phyloP scores from a whole-genome alignment of 2,329 filamentous ascomycete species.

The Tolypocladium sp. region DNA sequence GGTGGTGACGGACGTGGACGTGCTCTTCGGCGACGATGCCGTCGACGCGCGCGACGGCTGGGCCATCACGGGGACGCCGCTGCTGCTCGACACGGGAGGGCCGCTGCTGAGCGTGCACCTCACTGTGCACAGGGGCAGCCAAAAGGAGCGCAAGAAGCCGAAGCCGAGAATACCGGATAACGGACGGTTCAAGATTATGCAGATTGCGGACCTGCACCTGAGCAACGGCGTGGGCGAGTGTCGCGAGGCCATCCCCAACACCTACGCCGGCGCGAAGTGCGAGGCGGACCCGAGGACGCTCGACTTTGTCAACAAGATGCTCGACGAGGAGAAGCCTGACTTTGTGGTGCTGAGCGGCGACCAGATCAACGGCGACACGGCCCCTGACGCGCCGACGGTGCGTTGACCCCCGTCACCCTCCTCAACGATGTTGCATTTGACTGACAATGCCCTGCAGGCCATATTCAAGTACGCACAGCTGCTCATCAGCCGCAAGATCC shows the following conservation, averaged over 20 bases:
- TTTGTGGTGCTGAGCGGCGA: conserved; percentile 88
- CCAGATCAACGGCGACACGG: conserved; percentile 88
- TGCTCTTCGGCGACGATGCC: conserved; percentile 84
- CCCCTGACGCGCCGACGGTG: conserved; percentile 82
- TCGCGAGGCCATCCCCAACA: conserved; percentile 73
- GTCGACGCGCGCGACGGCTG: conserved; percentile 83
- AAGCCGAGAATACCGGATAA: conserved; percentile 73
- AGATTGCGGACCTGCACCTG: conserved; percentile 87
- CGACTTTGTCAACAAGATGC: conserved; percentile 73
- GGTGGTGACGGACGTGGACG: conserved; percentile 72
- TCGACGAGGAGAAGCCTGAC: conserved; percentile 91
- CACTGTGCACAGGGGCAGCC: conserved; percentile 66
- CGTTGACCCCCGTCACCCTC: conserved; percentile 22
- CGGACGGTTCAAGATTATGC: conserved; percentile 95
- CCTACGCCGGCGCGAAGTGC: conserved; percentile 65
- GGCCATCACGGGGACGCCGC: conserved; percentile 64
- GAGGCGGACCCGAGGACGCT: conserved; percentile 87
- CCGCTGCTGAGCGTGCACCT: conserved; percentile 63
- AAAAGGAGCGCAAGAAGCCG: conserved; percentile 56
- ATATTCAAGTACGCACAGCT: conserved; percentile 89
- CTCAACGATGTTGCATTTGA: conserved; percentile 6
- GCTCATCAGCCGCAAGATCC: conserved; percentile 78
- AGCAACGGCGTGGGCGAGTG: conserved; percentile 83
- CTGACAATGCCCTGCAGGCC: conserved; percentile 39
- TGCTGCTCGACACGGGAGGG: conserved; percentile 58